Evolutionary conservation across 2,329 filamentous ascomycete genomes (phyloP), one percentile per base, ranked within the genome.

Genomic region (Cercospora berteroae): DNA sequence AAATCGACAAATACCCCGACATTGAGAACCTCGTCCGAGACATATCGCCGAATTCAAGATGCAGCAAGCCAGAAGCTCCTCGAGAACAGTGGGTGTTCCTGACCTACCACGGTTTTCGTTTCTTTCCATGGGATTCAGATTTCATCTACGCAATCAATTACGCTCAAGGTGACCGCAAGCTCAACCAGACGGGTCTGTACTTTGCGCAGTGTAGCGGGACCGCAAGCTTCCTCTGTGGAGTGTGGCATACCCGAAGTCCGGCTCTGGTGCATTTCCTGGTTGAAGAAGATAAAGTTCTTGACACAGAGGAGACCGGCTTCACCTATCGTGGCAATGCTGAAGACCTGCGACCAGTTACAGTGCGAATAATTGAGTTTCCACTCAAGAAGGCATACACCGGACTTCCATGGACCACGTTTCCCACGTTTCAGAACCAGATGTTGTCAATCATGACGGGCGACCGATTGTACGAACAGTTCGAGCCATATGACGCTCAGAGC

Each of bases 211-310:
- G 70, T 29, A 31, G 44, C 12, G 61, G 65, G 3, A 71, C 61
- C 5, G 68, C 68, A 16, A 58, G 64, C 9, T 70, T 71, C 23
- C 48, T 70, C 23, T 70, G 70, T 29, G 68, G 68, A 23, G 66
- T 70, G 6, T 71, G 70, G 70, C 39, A 48, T 18, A 70, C 70
- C 7, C 39, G 68, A 48, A 36, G 60, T 16, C 67, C 66, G 9
- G 70, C 70, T 42, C 68, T 71, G 7, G 50, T 71, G 5, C 70
- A 71, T 42, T 71, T 71, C 27, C 8, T 68, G 4, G 67, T 70
- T 18, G 68, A 69, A 42, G 68, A 69, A 42, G 66, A 71, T 16
- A 39, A 67, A 4, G 60, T 65, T 10, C 25, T 67, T 20, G 63
- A 66, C 23, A 23, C 31, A 23, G 50, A 57, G 23, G 69, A 60